Evolutionary conservation across 1,284 basidiomycete genomes (phyloP).

Genomic region (Naganishia sp.): DNA sequence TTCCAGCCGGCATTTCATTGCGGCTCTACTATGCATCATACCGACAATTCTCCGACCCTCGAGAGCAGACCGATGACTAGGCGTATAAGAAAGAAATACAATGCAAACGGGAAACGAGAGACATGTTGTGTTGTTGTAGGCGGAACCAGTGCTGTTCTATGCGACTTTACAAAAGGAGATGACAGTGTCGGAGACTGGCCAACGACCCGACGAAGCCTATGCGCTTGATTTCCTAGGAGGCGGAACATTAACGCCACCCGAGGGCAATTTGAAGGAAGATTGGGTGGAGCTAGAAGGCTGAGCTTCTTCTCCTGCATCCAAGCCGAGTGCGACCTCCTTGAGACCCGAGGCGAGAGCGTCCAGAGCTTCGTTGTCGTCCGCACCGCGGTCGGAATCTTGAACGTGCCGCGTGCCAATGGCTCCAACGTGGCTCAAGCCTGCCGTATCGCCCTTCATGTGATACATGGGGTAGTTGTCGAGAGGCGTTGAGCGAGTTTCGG

Average conservation of each 20-base stretch:
- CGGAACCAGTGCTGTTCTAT: conserved; percentile 23
- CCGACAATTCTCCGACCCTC: conserved; percentile 5
- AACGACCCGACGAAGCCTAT: background rate
- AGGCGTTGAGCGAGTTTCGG: conserved; percentile 13
- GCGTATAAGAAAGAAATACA: conserved; percentile 19
- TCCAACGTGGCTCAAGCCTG: conserved; percentile 1
- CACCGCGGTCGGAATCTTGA: conserved; percentile 14
- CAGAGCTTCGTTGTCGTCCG: conserved; percentile 22
- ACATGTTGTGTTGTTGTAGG: conserved; percentile 19
- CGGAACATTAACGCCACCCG: background rate
- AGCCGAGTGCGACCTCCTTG: conserved; percentile 25
- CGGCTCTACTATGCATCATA: conserved; percentile 23
- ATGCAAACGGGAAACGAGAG: conserved; percentile 13
- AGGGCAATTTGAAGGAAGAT: background rate
- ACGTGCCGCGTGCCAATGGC: conserved; percentile 20
- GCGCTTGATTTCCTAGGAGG: conserved; percentile 22
- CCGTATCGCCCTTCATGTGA: conserved; percentile 9
- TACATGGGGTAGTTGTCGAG: conserved; percentile 23
- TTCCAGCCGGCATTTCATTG: conserved; percentile 5
- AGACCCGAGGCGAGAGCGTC: conserved; percentile 25
- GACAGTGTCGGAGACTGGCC: background rate
- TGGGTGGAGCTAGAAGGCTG: background rate
- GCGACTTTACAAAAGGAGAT: conserved; percentile 20
- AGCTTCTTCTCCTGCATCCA: conserved; percentile 19
- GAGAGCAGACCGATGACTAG: conserved; percentile 3